phyloP scores from a whole-genome alignment of 768 basidiomycete genomes.

The Favolaschia claudopus region DNA sequence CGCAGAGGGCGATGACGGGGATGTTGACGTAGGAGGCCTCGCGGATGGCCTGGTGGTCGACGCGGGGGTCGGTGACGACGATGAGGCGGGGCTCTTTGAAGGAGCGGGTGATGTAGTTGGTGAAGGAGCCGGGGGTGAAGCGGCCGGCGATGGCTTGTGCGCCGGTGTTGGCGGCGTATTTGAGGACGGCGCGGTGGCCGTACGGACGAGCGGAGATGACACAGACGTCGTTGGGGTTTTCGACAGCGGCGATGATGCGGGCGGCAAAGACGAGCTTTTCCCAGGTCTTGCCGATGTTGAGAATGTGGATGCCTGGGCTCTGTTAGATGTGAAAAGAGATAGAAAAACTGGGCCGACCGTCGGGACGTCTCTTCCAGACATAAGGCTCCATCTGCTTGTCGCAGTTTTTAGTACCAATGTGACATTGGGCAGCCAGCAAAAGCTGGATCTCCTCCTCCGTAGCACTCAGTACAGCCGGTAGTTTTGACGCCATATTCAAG shows the following conservation, averaged over 20 bases:
- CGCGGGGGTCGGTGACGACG: conserved; percentile 97
- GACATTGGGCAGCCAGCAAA: conserved; percentile 93
- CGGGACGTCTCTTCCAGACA: conserved; percentile 95
- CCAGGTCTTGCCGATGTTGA: conserved; percentile 99
- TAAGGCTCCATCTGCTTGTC: conserved; percentile 99
- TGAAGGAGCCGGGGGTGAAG: conserved; percentile 98
- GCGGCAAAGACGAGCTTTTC: conserved; percentile 99
- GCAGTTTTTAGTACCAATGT: conserved; percentile 99
- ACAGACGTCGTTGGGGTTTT: conserved; percentile 98
- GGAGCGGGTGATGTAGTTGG: conserved; percentile 99
- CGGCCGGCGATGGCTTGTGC: conserved; percentile 99
- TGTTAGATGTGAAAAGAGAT: conserved; percentile 12
- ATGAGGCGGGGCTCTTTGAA: conserved; percentile 99
- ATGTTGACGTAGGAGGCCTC: conserved; percentile 99
- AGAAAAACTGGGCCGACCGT: conserved; percentile 68
- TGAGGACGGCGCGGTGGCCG: conserved; percentile 99
- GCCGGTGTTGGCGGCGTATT: conserved; percentile 97
- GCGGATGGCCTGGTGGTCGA: conserved; percentile 99
- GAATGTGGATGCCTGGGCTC: conserved; percentile 85
- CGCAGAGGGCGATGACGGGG: conserved; percentile 98
- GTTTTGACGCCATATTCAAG: conserved; percentile 78
- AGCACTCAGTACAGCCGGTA: conserved; percentile 91
- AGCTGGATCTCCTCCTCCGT: conserved; percentile 98
- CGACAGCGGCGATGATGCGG: conserved; percentile 95
- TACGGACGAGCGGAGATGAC: conserved; percentile 99